Evolutionary conservation across 306 rosid genomes (phyloP).

Genomic region (Cicer bijugum): DNA sequence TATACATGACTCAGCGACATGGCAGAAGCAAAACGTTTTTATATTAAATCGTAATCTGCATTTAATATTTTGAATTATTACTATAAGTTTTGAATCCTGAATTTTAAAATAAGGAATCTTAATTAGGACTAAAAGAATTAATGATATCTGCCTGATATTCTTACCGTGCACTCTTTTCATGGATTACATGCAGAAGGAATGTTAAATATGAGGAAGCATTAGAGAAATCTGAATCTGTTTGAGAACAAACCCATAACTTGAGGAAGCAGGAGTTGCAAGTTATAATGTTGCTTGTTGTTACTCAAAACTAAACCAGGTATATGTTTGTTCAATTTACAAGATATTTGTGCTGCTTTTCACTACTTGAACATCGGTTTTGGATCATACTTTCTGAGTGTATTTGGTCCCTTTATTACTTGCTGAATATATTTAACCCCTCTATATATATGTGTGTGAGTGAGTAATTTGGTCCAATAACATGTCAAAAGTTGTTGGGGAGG

Average conservation of each 20-base stretch:
- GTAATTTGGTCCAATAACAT: no score
- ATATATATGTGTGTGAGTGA: no score
- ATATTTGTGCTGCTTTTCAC: neutral
- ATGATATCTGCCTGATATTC: neutral
- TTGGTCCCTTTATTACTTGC: no score
- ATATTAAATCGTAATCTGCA: no score
- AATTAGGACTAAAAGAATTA: neutral
- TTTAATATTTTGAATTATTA: no score
- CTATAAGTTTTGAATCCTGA: no score
- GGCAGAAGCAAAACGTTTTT: no score
- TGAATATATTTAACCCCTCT: neutral
- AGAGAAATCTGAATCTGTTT: constrained; percentile 79
- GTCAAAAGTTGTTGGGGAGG: no score
- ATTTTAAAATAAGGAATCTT: no score
- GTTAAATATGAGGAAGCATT: constrained; percentile 86
- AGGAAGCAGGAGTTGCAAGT: constrained; percentile 73
- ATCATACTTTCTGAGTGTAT: no score
- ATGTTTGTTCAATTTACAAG: constrained; percentile 4
- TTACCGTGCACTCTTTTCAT: constrained; percentile 24
- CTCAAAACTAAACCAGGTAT: constrained; percentile 89
- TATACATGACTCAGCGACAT: neutral
- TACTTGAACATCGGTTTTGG: neutral
- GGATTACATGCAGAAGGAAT: constrained; percentile 55
- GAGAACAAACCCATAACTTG: constrained; percentile 74
- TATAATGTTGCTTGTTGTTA: constrained; percentile 91